phyloP scores from a whole-genome alignment of 805 yeast genomes.

The Saccharomycopsis babjevae region DNA sequence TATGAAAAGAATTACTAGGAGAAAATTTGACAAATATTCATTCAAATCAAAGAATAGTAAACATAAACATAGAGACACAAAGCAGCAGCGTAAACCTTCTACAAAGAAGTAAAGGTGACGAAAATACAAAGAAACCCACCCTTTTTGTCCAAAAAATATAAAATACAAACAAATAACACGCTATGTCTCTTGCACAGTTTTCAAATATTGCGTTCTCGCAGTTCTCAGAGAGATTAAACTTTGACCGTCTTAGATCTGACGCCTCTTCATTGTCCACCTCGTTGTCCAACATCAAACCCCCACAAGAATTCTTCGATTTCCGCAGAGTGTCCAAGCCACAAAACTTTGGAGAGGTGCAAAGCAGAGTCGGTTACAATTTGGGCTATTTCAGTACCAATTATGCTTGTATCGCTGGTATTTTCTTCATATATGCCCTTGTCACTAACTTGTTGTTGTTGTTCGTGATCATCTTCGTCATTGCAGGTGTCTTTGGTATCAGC shows the following conservation, averaged over 20 bases:
- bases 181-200: slow-evolving; percentile 20
- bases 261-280: slow-evolving; percentile 47
- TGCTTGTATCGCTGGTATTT: slow-evolving; percentile 55
- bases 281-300: slow-evolving; percentile 69
- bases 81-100: neutral
- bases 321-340: slow-evolving; percentile 85
- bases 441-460: slow-evolving; percentile 79
- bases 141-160: neutral
- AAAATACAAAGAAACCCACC: neutral
- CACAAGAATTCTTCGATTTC: slow-evolving; percentile 88
- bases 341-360: slow-evolving; percentile 80
- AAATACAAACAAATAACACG: neutral
- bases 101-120: neutral
- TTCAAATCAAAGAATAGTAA: neutral
- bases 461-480: slow-evolving; percentile 63
- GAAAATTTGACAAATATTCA: neutral
- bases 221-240: slow-evolving; percentile 37
- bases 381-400: slow-evolving; percentile 85
- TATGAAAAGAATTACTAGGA: neutral
- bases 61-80: neutral
- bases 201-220: slow-evolving; percentile 26
- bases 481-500: slow-evolving; percentile 71
- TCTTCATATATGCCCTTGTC: slow-evolving; percentile 75
- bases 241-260: slow-evolving; percentile 41
- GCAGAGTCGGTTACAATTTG: slow-evolving; percentile 78